Conservation (phyloP, 2,329 filamentous ascomycete species). For the Neonectria punicea region DNA sequence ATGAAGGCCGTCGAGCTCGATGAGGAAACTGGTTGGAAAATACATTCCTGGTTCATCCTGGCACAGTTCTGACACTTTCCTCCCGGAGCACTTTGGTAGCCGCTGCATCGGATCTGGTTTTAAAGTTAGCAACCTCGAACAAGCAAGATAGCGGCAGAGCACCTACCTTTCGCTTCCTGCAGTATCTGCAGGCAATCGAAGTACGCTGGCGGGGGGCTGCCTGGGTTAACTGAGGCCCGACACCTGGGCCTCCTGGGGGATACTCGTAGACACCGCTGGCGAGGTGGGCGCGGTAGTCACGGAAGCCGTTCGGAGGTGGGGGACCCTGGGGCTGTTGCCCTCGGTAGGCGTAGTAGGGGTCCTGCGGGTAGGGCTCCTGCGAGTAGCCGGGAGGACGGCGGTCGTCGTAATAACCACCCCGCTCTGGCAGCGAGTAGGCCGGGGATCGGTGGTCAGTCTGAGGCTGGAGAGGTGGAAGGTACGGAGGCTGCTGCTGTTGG, state of each 20-base stretch:
- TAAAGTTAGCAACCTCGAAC: slow-evolving; percentile 17
- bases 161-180: slow-evolving; percentile 68
- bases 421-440: slow-evolving; percentile 52
- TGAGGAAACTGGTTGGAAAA: slow-evolving; percentile 69
- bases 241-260: slow-evolving; percentile 50
- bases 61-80: slow-evolving; percentile 71
- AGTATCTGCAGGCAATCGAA: slow-evolving; percentile 70
- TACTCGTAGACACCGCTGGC: slow-evolving; percentile 46
- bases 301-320: slow-evolving; percentile 45
- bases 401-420: slow-evolving; percentile 51
- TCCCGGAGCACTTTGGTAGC: slow-evolving; percentile 67
- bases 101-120: slow-evolving; percentile 68
- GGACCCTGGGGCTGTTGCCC: slow-evolving; percentile 42
- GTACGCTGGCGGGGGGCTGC: slow-evolving; percentile 68
- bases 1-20: slow-evolving; percentile 68
- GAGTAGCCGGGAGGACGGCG: slow-evolving; percentile 48
- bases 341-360: slow-evolving; percentile 50
- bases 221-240: slow-evolving; percentile 55
- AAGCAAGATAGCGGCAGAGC: neutral
- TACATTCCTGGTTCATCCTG: slow-evolving; percentile 70
- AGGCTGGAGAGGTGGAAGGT: slow-evolving; percentile 53
- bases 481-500: slow-evolving; percentile 45
- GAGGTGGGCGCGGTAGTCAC: slow-evolving; percentile 43
- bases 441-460: slow-evolving; percentile 48
- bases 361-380: slow-evolving; percentile 48